Conservation (phyloP, 2,329 filamentous ascomycete species). For the Clonostachys rhizophaga region DNA sequence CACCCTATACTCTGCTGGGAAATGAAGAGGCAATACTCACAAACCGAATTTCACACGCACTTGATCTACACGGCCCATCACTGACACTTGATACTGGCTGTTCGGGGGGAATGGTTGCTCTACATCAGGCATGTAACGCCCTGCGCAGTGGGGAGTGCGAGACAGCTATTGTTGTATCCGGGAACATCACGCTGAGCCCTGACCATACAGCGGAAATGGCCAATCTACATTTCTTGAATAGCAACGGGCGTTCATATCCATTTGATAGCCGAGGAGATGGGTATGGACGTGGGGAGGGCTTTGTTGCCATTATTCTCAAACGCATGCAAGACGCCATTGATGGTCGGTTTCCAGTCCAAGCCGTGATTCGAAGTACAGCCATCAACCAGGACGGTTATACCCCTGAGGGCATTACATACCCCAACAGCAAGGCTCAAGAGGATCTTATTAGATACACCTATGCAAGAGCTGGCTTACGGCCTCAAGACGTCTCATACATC, state of each 20-base stretch:
- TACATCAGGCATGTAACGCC: conserved; percentile 16
- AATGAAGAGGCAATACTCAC: conserved; percentile 17
- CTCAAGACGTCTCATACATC: conserved; percentile 13
- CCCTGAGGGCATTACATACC: conserved; percentile 18
- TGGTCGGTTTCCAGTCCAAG: conserved; percentile 45
- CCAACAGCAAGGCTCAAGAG: neutral
- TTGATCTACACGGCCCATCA: conserved; percentile 27
- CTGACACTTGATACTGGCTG: conserved; percentile 28
- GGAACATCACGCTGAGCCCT: conserved; percentile 10
- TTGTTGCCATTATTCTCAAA: conserved; percentile 56
- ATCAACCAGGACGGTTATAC: conserved; percentile 20
- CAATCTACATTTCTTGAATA: conserved; percentile 28
- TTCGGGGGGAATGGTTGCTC: conserved; percentile 24
- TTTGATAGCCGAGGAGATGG: conserved; percentile 59
- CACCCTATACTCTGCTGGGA: conserved; percentile 19
- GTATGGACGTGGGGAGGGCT: conserved; percentile 61
- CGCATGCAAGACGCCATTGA: conserved; percentile 49
- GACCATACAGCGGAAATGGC: neutral
- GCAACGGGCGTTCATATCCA: conserved; percentile 43
- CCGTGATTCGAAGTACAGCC: conserved; percentile 46
- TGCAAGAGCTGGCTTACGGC: conserved; percentile 11
- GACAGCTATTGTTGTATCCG: conserved; percentile 38
- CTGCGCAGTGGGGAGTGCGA: conserved; percentile 37
- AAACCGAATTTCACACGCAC: conserved; percentile 29
- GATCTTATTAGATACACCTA: conserved; percentile 18